Evolutionary conservation across 345 rosid genomes (phyloP).

Genomic region (Populus pruinosa): DNA sequence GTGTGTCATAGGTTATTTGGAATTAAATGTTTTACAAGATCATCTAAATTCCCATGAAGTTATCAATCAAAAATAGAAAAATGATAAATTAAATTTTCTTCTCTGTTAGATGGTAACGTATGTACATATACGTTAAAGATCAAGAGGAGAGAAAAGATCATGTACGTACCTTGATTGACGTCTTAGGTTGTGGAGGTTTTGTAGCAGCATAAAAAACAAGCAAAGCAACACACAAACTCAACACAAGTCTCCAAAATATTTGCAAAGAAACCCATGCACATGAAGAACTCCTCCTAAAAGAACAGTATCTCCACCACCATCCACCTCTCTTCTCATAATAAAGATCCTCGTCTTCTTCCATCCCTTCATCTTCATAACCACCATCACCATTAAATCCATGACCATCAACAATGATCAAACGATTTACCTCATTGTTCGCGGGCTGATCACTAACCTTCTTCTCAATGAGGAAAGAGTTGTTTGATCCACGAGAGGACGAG

Average conservation of each 20-base stretch:
- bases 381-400: not conserved
- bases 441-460: constrained; percentile 16
- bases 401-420: constrained; percentile 41
- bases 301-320: constrained; percentile 54
- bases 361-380: constrained; percentile 12
- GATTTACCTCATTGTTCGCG: constrained; percentile 25
- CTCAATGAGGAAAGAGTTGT: constrained; percentile 37
- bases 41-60: not conserved
- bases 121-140: too few relatives aligned
- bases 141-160: not conserved
- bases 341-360: constrained; percentile 16
- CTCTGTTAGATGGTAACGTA: not conserved
- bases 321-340: constrained; percentile 24
- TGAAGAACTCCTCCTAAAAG: constrained; percentile 46
- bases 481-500: constrained; percentile 56
- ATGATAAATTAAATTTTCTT: too few relatives aligned
- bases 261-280: constrained; percentile 61
- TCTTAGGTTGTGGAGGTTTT: constrained; percentile 67
- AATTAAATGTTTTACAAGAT: not conserved
- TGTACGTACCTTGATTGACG: constrained; percentile 56
- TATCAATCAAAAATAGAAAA: too few relatives aligned
- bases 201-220: constrained; percentile 78
- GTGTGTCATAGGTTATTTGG: not conserved
- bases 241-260: constrained; percentile 64
- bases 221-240: constrained; percentile 69